These are phyloP conservation scores for Grifola frondosa DNA, from an alignment of 1,284 basidiomycete species.

Conservation along the genomic window DNA sequence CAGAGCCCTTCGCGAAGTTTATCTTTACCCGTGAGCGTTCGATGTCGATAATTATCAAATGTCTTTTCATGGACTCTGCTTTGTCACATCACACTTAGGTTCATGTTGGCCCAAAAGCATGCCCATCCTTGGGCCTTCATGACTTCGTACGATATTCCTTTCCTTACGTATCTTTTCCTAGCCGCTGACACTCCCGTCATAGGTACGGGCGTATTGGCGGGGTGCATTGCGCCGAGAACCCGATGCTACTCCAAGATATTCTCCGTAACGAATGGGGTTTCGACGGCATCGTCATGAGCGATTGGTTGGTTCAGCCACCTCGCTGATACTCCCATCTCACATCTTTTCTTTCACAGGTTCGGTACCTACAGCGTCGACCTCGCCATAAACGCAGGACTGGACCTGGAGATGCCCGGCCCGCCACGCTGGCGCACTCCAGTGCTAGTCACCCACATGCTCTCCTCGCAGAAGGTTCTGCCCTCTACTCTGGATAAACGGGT, in stretches of 20 bases:
- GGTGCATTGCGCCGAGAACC: slow-evolving; percentile 62
- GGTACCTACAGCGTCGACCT: slow-evolving; percentile 62
- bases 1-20: slow-evolving; percentile 67
- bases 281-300: slow-evolving; percentile 63
- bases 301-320: slow-evolving; percentile 46
- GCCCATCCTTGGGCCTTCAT: slow-evolving; percentile 63
- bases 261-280: slow-evolving; percentile 71
- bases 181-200: slow-evolving; percentile 7
- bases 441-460: slow-evolving; percentile 56
- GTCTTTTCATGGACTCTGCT: not conserved
- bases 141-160: slow-evolving; percentile 46
- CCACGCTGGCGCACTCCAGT: slow-evolving; percentile 59
- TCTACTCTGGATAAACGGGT: slow-evolving; percentile 58
- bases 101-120: slow-evolving; percentile 64
- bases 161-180: not conserved
- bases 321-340: slow-evolving; percentile 1
- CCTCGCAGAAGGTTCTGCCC: slow-evolving; percentile 54
- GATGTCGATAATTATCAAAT: not conserved
- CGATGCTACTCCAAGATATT: slow-evolving; percentile 51
- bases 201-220: slow-evolving; percentile 69
- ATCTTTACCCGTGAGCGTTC: slow-evolving; percentile 60
- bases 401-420: slow-evolving; percentile 71
- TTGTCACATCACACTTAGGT: slow-evolving; percentile 35
- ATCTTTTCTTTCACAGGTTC: slow-evolving; percentile 41
- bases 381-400: slow-evolving; percentile 63